Percentiles rank a stretch among this genome's conserved stretches.
Conservation (phyloP, 2,329 filamentous ascomycete genomes). For the Pyricularia grisea region DNA sequence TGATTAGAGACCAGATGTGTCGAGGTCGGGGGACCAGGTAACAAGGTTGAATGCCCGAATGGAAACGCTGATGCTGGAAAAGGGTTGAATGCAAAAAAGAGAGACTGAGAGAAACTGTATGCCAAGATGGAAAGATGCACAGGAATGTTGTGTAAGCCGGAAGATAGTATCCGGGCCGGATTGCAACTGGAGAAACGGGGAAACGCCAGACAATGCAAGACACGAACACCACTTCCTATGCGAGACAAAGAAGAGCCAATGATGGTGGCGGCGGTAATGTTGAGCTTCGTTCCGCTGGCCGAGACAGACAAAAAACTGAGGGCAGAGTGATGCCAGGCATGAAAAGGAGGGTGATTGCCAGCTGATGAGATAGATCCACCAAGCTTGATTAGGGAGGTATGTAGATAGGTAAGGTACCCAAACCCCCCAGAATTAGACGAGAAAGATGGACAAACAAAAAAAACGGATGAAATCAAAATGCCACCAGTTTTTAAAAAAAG, state of each 20-base stretch:
- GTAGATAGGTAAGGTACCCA: not conserved
- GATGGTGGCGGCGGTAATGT: not conserved
- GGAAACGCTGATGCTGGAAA: not conserved
- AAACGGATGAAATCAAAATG: conserved; percentile 2
- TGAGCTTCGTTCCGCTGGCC: not conserved
- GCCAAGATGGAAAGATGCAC: not conserved
- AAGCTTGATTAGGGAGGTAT: not conserved
- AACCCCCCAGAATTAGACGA: too few relatives aligned
- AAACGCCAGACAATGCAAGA: not conserved
- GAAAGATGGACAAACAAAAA: not conserved
- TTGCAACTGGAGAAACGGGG: not conserved
- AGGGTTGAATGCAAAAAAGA: not conserved
- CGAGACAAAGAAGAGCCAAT: not conserved
- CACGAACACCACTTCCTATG: not conserved
- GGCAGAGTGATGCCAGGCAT: not conserved
- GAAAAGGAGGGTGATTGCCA: not conserved
- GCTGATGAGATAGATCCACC: not conserved
- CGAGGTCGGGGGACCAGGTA: not conserved
- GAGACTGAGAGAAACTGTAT: not conserved
- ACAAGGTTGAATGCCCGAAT: not conserved
- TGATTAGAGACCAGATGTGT: not conserved
- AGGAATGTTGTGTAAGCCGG: not conserved
- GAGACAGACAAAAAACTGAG: not conserved
- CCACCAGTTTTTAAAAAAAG: not conserved
- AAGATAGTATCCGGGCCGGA: not conserved